Percentiles rank a stretch among this genome's conserved stretches.
Evolutionary conservation across 768 basidiomycete species (phyloP).

Genomic region (Mycena rebaudengoi): DNA sequence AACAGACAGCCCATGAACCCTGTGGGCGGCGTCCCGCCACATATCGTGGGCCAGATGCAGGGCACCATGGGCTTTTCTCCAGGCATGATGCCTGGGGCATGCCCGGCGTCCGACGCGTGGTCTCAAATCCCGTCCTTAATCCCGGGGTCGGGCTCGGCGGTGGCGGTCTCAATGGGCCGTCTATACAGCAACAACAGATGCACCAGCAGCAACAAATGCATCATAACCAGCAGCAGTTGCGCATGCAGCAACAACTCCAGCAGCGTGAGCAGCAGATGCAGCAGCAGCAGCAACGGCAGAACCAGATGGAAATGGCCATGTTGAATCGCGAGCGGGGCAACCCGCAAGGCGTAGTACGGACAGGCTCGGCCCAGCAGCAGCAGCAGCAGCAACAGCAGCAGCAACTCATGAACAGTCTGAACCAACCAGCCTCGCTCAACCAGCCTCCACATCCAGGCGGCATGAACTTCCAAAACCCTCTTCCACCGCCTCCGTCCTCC

Average conservation of each 20-base stretch:
- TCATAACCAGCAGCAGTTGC: constrained; percentile 38
- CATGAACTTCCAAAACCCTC: constrained; percentile 49
- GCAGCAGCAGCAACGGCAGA: constrained; percentile 40
- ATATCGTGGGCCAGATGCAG: constrained; percentile 23
- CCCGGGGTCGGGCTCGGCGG: not conserved
- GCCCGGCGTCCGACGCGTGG: constrained; percentile 14
- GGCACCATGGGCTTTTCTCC: constrained; percentile 43
- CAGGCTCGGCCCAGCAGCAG: constrained; percentile 51
- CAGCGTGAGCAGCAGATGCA: constrained; percentile 42
- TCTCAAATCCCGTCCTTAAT: constrained; percentile 14
- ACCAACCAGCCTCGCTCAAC: constrained; percentile 43
- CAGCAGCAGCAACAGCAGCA: too few species aligned
- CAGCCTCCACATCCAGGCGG: constrained; percentile 40
- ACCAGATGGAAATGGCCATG: constrained; percentile 46
- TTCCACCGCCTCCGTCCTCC: constrained; percentile 50
- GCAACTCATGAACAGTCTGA: constrained; percentile 58
- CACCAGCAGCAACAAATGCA: constrained; percentile 42
- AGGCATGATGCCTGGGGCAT: constrained; percentile 27
- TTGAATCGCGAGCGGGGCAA: constrained; percentile 49
- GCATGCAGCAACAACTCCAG: constrained; percentile 41
- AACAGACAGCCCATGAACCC: constrained; percentile 19
- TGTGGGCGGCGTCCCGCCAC: constrained; percentile 8
- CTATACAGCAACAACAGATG: constrained; percentile 35
- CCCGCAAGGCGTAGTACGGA: constrained; percentile 48
- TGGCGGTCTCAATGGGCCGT: constrained; percentile 5